These are phyloP conservation scores for Nasturtium officinale DNA, from an alignment of 345 rosid genomes.

Conservation along the genomic window DNA sequence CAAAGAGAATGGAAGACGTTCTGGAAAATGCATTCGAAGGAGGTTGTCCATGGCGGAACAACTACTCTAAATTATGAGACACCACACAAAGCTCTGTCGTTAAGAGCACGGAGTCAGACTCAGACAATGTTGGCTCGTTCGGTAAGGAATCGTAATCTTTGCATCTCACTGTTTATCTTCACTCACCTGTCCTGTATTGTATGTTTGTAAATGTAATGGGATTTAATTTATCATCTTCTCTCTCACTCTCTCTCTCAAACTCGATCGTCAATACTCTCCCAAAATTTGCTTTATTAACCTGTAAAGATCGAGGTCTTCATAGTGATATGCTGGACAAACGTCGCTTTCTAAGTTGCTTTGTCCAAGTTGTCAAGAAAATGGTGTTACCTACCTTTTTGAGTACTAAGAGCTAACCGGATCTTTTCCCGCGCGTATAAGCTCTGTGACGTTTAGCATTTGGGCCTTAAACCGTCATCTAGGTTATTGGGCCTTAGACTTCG, in stretches of 20 bases:
- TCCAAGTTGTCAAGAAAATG: too few species aligned
- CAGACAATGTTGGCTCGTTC: constrained; percentile 11
- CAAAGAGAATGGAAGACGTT: constrained; percentile 94
- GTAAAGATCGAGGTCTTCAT: too few species aligned
- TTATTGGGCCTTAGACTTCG: too few species aligned
- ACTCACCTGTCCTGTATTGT: constrained; percentile 6
- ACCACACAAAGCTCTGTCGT: neutral
- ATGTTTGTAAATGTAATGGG: constrained; percentile 32
- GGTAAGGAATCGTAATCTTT: constrained; percentile 19
- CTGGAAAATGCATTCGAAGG: constrained; percentile 94
- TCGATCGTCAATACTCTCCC: neutral
- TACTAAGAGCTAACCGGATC: too few species aligned
- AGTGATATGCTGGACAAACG: too few species aligned
- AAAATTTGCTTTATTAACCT: too few species aligned
- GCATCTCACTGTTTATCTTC: neutral
- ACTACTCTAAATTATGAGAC: constrained; percentile 73
- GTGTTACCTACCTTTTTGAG: too few species aligned
- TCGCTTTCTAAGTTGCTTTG: too few species aligned
- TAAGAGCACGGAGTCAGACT: neutral
- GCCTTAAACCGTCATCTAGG: too few species aligned
- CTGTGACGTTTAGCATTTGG: too few species aligned
- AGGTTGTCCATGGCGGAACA: constrained; percentile 90
- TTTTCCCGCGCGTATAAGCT: too few species aligned
- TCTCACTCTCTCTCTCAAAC: constrained; percentile 5
- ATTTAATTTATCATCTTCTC: constrained; percentile 6